Evolutionary conservation across 345 rosid genomes (phyloP), one percentile per base, ranked within the genome.

Genomic region (rapeseed (Brassica napus)): DNA sequence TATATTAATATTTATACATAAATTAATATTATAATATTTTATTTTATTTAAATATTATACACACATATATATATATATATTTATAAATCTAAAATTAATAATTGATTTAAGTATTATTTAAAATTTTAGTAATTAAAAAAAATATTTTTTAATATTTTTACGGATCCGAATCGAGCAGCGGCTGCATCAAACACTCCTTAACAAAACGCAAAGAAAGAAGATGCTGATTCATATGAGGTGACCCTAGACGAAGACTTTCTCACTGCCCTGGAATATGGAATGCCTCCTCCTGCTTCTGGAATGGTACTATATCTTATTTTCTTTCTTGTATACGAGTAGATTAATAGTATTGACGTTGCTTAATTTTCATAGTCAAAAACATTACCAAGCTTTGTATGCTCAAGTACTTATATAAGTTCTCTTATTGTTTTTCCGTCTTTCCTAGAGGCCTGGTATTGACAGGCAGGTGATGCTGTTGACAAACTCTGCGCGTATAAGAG

Each of bases 261-360:
- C 73, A 91, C 94, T 23, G 95, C 98, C 75, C 77, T 92, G 81
- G 98, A 94, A 82, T 94, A 92, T 18, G 98, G 98, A 84, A 92
- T 94, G 98, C 97, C 98, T 67, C 98, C 98, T 0, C 30, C 30
- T 28, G 98, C 98, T 75, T 92, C 97, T 5, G 98, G 98, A 82
- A 91, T 92, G 98, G 98, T 94, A 87, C 58, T 63, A 8, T 16
- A 18, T 52, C 55, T 11, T 14, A 54, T 37, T 34, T 18, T 62
- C 1, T 16, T 54, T 60, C 44, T 23, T 59, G 11, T 14, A 60
- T 62, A 35, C 42, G 28, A n/a, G 34, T 23, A 30, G 11, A 37
- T 10, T 55, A 24, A 10, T n/a, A 55, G 21, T 24, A 49, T 24
- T 3, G 2, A 44, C 68, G 5, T 60, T 49, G 59, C 44, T 28